Evolutionary conservation across 805 yeast species (phyloP).

Genomic region (Ogataea angusta): DNA sequence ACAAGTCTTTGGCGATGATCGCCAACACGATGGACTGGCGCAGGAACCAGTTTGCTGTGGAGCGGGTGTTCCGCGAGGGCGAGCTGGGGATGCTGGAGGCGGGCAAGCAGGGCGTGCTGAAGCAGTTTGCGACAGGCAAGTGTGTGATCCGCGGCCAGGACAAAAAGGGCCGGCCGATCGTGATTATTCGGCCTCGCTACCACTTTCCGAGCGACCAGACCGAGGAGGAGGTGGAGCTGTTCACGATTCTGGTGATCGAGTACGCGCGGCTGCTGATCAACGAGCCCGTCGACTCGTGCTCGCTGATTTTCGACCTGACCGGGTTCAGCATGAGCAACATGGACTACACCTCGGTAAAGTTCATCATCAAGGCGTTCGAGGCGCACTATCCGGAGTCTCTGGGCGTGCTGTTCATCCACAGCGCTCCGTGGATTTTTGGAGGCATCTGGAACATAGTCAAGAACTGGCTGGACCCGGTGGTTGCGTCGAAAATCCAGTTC

Average conservation of each 20-base stretch:
- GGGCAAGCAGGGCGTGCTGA: constrained; percentile 44
- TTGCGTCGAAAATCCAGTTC: constrained; percentile 85
- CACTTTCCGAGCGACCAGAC: constrained; percentile 70
- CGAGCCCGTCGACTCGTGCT: constrained; percentile 76
- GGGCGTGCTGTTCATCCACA: constrained; percentile 80
- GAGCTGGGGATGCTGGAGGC: constrained; percentile 57
- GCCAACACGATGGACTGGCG: constrained; percentile 79
- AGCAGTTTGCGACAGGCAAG: constrained; percentile 63
- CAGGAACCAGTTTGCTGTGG: constrained; percentile 53
- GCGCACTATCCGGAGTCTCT: constrained; percentile 95
- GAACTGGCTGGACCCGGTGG: constrained; percentile 95
- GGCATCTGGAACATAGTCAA: constrained; percentile 93
- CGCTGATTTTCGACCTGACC: constrained; percentile 80
- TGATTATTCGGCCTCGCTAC: constrained; percentile 71
- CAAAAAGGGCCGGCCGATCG: constrained; percentile 70
- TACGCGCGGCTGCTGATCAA: constrained; percentile 69
- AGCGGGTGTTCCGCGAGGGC: constrained; percentile 62
- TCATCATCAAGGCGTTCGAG: constrained; percentile 84
- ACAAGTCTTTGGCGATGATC: constrained; percentile 66
- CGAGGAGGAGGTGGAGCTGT: constrained; percentile 68
- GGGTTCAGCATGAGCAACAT: constrained; percentile 88
- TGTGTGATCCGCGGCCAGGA: constrained; percentile 76
- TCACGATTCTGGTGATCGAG: constrained; percentile 75
- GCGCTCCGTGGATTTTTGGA: constrained; percentile 95
- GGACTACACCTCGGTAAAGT: constrained; percentile 90